phyloP scores from a whole-genome alignment of 495 filamentous ascomycete species.

The Glonium stellatum region DNA sequence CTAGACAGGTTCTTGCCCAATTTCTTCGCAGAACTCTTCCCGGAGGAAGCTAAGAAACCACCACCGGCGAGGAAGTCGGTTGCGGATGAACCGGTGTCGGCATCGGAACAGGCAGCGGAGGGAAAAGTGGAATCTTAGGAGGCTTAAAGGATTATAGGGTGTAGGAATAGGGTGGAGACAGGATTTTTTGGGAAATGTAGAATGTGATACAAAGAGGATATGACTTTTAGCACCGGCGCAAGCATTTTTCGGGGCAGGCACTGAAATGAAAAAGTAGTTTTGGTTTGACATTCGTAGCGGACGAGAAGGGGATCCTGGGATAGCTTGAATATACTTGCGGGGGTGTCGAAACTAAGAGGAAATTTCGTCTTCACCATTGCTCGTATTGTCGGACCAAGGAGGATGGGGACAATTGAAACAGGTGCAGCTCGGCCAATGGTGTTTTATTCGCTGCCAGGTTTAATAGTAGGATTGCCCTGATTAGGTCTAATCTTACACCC shows the following conservation, averaged over 20 bases:
- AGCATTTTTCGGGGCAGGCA: not conserved
- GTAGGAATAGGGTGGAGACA: no score
- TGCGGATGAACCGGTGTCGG: slow-evolving; percentile 9
- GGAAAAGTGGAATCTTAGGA: slow-evolving; percentile 1
- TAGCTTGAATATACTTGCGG: not conserved
- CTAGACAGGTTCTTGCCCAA: slow-evolving; percentile 85
- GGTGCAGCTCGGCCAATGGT: not conserved
- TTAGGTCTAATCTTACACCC: not conserved
- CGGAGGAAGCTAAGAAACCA: slow-evolving; percentile 32
- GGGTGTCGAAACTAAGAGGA: not conserved
- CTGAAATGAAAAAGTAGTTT: no score
- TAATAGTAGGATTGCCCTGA: not conserved
- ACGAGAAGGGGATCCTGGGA: not conserved
- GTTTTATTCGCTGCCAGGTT: not conserved
- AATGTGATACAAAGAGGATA: not conserved
- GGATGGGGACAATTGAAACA: not conserved
- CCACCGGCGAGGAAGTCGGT: slow-evolving; percentile 4
- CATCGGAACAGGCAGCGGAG: slow-evolving; percentile 8
- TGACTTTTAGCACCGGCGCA: not conserved
- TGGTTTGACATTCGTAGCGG: no score
- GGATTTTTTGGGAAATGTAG: not conserved
- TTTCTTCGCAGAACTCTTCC: slow-evolving; percentile 47
- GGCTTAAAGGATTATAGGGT: not conserved
- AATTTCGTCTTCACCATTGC: not conserved
- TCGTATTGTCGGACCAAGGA: no score